Conservation (phyloP, 768 basidiomycete genomes). For the Lentinula sp. region DNA sequence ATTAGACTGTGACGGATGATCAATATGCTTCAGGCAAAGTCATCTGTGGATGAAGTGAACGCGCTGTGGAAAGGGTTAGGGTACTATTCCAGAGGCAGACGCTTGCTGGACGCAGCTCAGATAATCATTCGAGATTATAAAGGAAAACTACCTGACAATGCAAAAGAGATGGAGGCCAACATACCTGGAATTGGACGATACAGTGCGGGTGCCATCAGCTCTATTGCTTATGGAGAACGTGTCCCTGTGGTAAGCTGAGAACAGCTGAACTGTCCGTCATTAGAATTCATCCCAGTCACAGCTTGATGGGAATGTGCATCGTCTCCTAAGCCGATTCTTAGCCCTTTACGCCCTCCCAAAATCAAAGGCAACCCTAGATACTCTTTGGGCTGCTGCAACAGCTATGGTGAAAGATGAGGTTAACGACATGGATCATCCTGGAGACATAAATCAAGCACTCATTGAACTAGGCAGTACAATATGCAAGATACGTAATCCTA, state of each 20-base stretch:
- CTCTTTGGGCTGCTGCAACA: conserved; percentile 78
- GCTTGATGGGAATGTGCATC: conserved; percentile 89
- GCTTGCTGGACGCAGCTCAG: conserved; percentile 79
- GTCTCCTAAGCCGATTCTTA: conserved; percentile 77
- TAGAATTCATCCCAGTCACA: conserved; percentile 21
- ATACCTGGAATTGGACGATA: conserved; percentile 88
- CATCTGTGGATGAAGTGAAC: conserved; percentile 82
- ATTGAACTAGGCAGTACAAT: conserved; percentile 94
- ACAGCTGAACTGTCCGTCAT: neutral
- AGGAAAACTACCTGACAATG: conserved; percentile 75
- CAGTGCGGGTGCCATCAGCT: conserved; percentile 79
- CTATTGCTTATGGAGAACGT: conserved; percentile 82
- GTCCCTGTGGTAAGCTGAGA: conserved; percentile 73
- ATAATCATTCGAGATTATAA: conserved; percentile 60
- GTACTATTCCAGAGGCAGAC: conserved; percentile 83
- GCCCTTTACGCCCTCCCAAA: conserved; percentile 82
- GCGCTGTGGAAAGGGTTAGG: conserved; percentile 88
- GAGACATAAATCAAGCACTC: conserved; percentile 88
- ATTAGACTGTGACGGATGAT: neutral
- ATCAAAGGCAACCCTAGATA: conserved; percentile 66
- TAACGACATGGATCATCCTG: conserved; percentile 40
- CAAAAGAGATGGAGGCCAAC: conserved; percentile 71
- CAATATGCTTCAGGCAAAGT: conserved; percentile 39
- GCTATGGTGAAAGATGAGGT: conserved; percentile 48
- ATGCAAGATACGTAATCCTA: conserved; percentile 80